Evolutionary conservation across 129 eudicot genomes (phyloP), one percentile per base, ranked within the genome.

Genomic region (Chrysanthemum seticuspe): DNA sequence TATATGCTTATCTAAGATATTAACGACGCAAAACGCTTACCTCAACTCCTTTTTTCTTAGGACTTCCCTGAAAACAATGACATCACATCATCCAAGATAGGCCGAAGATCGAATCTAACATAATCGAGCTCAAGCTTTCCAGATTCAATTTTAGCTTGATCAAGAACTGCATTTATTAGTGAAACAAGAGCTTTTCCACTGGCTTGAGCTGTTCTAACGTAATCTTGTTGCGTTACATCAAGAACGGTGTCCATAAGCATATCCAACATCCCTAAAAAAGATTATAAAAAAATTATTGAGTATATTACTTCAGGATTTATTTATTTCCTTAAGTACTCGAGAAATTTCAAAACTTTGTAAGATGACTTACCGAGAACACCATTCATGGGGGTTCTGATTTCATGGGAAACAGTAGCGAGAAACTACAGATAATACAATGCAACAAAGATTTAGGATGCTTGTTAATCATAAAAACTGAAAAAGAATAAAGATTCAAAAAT

Each of bases 301-400:
- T 36, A 10, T 60, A 13, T 19, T 40, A 29, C 15, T 74, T 13
- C 12, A 29, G 19, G 4, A 5, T 13, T n/a, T 56, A 10, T 18
- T 73, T 73, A 51, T 25, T 14, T 25, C 2, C 40, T 61, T 15
- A 11, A 73, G 49, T 59, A 50, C 10, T 44, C 44, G 51, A 45
- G 60, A 54, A 50, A 44, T 7, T 65, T 29, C 5, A 27, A 67
- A 36, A 55, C 1, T 40, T 6, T 6, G 47, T 40, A 6, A 40
- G 47, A 40, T 40, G 9, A 64, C 87, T 80, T 69, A 93, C 98
- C 98, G 29, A 93, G 87, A 75, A 93, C 97, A 68, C 98, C 98
- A 31, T 90, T 93, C 98, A 93, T 93, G 3, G 98, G 98, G 74
- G 98, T 93, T 81, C 98, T 84, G 76, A 93, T 93, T 80, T 93